Evolutionary conservation across 495 filamentous ascomycete species (phyloP), one percentile per base, ranked within the genome.

Genomic region (Beverwykella pulmonaria): DNA sequence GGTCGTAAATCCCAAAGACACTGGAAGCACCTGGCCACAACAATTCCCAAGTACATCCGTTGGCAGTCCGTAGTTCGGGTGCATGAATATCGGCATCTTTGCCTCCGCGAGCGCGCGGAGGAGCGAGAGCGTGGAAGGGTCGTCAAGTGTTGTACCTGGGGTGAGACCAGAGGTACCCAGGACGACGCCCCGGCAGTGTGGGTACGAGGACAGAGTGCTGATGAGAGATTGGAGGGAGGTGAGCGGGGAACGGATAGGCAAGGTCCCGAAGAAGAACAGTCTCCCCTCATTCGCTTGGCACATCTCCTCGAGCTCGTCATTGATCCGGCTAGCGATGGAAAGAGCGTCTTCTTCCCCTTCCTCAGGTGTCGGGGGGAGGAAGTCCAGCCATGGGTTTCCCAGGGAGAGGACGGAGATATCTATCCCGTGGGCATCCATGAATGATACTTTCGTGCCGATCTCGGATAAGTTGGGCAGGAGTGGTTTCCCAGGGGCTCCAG

Each of bases 331-430:
- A 15, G 46, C 44, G n/a, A 53, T 26, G 12, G 52, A 6, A 9
- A 10, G n/a, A 6, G 59, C 47, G 23, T 23, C 49, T 36, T 53
- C 46, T 8, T n/a, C 25, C 12, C 32, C 32, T 12, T 34, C 6
- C 12, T 34, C 32, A 34, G 32, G 32, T 5, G 32, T 34, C 6
- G 32, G 32, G 1, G 22, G 23, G 12, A 61, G 23, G 30, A 61
- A 61, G 44, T 61, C 58, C 10, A 61, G 44, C 44, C 46, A 52
- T 26, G 58, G 58, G 23, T 61, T 61, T n/a, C 58, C 58, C 7
- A 61, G 58, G 6, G 20, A 29, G 3, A 61, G 46, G 23, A 61
- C 26, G 3, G 58, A 61, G 25, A 34, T 23, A 25, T 49, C n/a
- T 19, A 61, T 61, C 5, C 27, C 27, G 36, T 61, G 58, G 20